phyloP scores from a whole-genome alignment of 2,329 filamentous ascomycete genomes.

The Zasmidium citrigriseum region DNA sequence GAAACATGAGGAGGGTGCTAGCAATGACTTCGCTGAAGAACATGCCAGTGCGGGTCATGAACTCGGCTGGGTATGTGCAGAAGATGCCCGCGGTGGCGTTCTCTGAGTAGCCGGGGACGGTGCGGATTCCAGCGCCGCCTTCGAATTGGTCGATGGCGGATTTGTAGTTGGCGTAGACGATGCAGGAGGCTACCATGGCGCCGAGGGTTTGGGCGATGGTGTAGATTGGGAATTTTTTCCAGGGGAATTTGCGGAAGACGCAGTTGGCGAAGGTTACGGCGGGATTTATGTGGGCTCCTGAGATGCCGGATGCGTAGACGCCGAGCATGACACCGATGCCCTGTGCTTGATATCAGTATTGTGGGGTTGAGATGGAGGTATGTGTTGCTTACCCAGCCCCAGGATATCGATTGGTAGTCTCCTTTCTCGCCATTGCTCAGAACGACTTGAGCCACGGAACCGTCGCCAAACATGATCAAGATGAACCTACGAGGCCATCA shows the following conservation, averaged over 20 bases:
- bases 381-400: constrained; percentile 27
- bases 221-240: constrained; percentile 71
- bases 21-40: constrained; percentile 74
- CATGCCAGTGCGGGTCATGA: constrained; percentile 66
- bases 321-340: constrained; percentile 69
- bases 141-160: constrained; percentile 38
- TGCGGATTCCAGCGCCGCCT: constrained; percentile 60
- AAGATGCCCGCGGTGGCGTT: constrained; percentile 71
- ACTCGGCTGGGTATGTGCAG: constrained; percentile 68
- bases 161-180: constrained; percentile 46
- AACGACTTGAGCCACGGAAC: constrained; percentile 66
- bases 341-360: constrained; percentile 21
- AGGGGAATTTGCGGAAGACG: constrained; percentile 56
- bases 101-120: constrained; percentile 53
- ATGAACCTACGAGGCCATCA: constrained; percentile 65
- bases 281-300: constrained; percentile 40
- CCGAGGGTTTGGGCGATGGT: constrained; percentile 58
- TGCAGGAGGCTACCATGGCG: constrained; percentile 58
- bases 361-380: neutral
- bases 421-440: constrained; percentile 55
- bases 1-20: constrained; percentile 67
- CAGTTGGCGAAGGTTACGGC: constrained; percentile 73
- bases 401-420: constrained; percentile 52
- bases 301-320: constrained; percentile 41
- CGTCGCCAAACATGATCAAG: constrained; percentile 69